Percentiles rank a stretch among this genome's conserved stretches.
Conservation (phyloP, 805 yeast species). For the Ogataea paraovalis region DNA sequence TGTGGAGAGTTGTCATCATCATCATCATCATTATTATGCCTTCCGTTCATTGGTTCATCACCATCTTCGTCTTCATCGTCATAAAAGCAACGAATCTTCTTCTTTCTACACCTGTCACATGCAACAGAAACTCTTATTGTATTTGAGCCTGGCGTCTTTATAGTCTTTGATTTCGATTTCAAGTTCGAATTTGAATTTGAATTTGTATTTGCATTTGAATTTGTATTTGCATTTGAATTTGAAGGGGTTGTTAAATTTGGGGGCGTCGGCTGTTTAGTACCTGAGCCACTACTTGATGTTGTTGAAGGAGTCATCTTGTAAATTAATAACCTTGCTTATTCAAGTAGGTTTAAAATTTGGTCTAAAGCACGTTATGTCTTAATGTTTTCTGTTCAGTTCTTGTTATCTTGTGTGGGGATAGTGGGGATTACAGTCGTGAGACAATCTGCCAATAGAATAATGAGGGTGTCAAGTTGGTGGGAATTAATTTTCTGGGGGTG, state of each 20-base stretch:
- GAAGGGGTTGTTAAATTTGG: conserved; percentile 1
- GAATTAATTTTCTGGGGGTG: too few species aligned
- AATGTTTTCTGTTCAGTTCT: neutral
- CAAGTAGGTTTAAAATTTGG: too few species aligned
- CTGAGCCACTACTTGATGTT: neutral
- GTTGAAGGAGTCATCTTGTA: neutral
- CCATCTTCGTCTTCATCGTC: conserved; percentile 23
- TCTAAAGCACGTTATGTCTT: too few species aligned
- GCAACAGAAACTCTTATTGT: conserved; percentile 81
- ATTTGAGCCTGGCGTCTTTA: conserved; percentile 64
- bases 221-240: neutral
- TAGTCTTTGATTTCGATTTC: conserved; percentile 39
- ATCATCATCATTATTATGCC: neutral
- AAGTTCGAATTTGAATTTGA: conserved; percentile 16
- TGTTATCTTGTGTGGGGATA: neutral
- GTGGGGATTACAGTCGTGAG: neutral
- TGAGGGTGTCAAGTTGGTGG: neutral
- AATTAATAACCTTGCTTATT: too few species aligned
- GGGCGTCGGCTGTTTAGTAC: neutral
- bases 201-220: conserved; percentile 29
- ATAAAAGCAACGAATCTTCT: conserved; percentile 61
- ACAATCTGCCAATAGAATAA: neutral
- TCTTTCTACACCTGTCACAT: conserved; percentile 83
- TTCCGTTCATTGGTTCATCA: neutral
- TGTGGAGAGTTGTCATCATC: neutral